Evolutionary conservation across 768 basidiomycete species (phyloP), one percentile per base, ranked within the genome.

Genomic region (Rhodosporidiobolus odoratus): DNA sequence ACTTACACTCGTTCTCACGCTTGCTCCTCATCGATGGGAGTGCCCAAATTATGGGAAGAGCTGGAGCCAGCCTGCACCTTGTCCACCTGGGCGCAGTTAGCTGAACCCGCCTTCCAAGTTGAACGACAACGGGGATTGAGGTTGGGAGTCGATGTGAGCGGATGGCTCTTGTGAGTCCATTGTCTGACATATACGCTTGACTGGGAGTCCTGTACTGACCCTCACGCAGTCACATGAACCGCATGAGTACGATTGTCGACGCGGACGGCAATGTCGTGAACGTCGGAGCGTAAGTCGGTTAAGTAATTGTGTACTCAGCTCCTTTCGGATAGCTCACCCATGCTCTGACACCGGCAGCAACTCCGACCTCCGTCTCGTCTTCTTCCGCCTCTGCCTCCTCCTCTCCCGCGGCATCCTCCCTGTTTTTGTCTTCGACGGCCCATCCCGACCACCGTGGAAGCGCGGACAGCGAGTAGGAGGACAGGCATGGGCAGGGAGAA

Each of bases 341-440:
- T 3, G n/a, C 19, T 9, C 21, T 30, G 16, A 6, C 27, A 30
- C 52, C 32, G 0, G n/a, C 40, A 72, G 68, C 19, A 73, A 71
- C 57, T 65, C 73, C 40, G 69, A 58, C 34, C 47, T 74, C 25
- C 66, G 70, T 21, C 40, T 41, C 17, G 68, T 76, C 52, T 66
- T 72, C 58, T 70, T 58, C 65, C 66, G 71, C 30, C 47, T 68
- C 53, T 52, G 47, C 41, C n/a, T 32, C 15, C 41, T 76, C 27
- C 54, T 69, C 30, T 32, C 19, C 1, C 17, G 37, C 7, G 68
- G 68, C 12, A 17, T 76, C 54, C 66, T 72, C n/a, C 68, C 71
- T 34, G 27, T 75, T 21, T 69, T 75, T 59, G 69, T 76, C n/a
- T 75, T 76, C 21, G 75, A 76, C 38, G 75, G 75, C 0, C 62